Percentiles rank a stretch among this genome's conserved stretches.
Conservation (phyloP, 78 protist genomes). For the Dictyostelium discoideum region dicty_2.7 NC_007088.5:2855501-2856000, state of each 20-base stretch:
- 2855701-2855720: constrained; percentile 39
- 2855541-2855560: constrained; percentile 73
- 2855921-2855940: neutral
- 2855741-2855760: too few relatives aligned
- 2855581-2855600: constrained; percentile 34
- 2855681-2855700: constrained; percentile 80
- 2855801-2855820: constrained; percentile 62
- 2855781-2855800: constrained; percentile 75
- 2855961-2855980: neutral
- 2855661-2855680: constrained; percentile 65
- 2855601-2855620: constrained; percentile 72
- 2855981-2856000: constrained; percentile 13
- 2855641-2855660: constrained; percentile 58
- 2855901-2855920: constrained; percentile 37
- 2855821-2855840: constrained; percentile 75
- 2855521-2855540: constrained; percentile 55
- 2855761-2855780: neutral
- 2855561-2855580: constrained; percentile 76
- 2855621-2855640: constrained; percentile 64
- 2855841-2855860: constrained; percentile 75
- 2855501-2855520: constrained; percentile 74
- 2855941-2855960: neutral
- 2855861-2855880: constrained; percentile 41
- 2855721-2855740: neutral
- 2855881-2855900: constrained; percentile 30